Percentiles rank a stretch among this genome's conserved stretches.
phyloP scores from a whole-genome alignment of 1,284 basidiomycete genomes.

The Cutaneotrichosporon cutaneum region DNA sequence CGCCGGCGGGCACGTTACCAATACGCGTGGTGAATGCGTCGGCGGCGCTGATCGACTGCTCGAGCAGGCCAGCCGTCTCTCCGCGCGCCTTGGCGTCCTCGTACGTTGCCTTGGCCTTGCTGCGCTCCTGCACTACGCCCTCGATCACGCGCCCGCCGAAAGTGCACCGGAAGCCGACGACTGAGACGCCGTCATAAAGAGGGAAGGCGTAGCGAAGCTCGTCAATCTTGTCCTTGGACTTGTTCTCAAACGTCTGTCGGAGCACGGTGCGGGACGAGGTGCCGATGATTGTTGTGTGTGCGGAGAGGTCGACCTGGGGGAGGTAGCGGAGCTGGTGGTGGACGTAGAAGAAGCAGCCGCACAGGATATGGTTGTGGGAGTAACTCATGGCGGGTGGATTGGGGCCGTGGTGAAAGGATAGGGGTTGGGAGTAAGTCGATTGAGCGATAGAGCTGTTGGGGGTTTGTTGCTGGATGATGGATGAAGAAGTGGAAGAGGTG shows the following conservation, averaged over 20 bases:
- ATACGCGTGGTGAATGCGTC: slow-evolving; percentile 18
- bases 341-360: slow-evolving; percentile 5
- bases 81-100: slow-evolving; percentile 55
- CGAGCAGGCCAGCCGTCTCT: slow-evolving; percentile 54
- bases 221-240: slow-evolving; percentile 47
- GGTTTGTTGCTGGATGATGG: too few species aligned
- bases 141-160: slow-evolving; percentile 54
- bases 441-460: too few species aligned
- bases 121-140: slow-evolving; percentile 60
- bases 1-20: slow-evolving; percentile 22
- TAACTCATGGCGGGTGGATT: background rate
- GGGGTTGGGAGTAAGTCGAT: too few species aligned
- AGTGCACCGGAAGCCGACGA: slow-evolving; percentile 58
- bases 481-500: too few species aligned
- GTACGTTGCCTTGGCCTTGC: slow-evolving; percentile 55
- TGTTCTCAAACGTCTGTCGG: slow-evolving; percentile 58
- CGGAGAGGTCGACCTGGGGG: slow-evolving; percentile 7
- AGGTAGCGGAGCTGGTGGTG: background rate
- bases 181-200: slow-evolving; percentile 59
- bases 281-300: slow-evolving; percentile 16
- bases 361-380: background rate
- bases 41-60: slow-evolving; percentile 26
- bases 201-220: slow-evolving; percentile 63
- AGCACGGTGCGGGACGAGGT: slow-evolving; percentile 59
- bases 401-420: too few species aligned